Percentiles rank a stretch among this genome's conserved stretches.
Conservation (phyloP, 768 basidiomycete species). For the Mycena crocata region DNA sequence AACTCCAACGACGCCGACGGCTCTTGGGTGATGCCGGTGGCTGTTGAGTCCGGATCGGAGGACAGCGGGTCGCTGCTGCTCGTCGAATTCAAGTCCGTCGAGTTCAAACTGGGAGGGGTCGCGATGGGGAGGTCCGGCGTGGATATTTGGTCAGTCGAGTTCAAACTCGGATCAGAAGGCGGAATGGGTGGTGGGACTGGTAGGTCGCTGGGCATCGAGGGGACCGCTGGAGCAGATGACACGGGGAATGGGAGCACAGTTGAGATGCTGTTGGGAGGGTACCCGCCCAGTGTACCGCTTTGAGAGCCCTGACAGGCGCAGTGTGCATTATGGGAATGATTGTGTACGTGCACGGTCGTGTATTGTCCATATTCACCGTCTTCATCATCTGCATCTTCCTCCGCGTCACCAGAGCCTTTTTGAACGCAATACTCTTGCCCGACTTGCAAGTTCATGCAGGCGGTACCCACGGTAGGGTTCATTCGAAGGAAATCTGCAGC, state of each 20-base stretch:
- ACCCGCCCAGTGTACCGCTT: background rate
- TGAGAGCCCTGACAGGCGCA: background rate
- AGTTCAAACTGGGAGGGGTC: background rate
- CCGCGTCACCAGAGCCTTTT: background rate
- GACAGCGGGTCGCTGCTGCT: too few species aligned
- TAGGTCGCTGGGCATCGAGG: background rate
- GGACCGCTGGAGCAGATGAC: background rate
- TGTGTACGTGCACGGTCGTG: conserved; percentile 1
- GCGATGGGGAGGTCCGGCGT: too few species aligned
- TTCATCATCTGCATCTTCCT: background rate
- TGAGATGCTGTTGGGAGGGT: background rate
- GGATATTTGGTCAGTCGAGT: background rate
- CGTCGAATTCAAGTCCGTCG: background rate
- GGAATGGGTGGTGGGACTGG: background rate
- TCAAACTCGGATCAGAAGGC: background rate
- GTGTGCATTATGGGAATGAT: background rate
- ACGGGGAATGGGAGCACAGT: background rate
- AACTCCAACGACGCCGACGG: too few species aligned
- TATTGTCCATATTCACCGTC: background rate
- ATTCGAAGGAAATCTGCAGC: conserved; percentile 16
- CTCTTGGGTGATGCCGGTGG: background rate
- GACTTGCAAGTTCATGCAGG: conserved; percentile 11
- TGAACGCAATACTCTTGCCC: conserved; percentile 20
- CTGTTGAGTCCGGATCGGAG: background rate
- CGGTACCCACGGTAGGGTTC: conserved; percentile 16